Base-by-base conservation (phyloP, 2,329 filamentous ascomycete species). In the Fusarium sp. region DNA sequence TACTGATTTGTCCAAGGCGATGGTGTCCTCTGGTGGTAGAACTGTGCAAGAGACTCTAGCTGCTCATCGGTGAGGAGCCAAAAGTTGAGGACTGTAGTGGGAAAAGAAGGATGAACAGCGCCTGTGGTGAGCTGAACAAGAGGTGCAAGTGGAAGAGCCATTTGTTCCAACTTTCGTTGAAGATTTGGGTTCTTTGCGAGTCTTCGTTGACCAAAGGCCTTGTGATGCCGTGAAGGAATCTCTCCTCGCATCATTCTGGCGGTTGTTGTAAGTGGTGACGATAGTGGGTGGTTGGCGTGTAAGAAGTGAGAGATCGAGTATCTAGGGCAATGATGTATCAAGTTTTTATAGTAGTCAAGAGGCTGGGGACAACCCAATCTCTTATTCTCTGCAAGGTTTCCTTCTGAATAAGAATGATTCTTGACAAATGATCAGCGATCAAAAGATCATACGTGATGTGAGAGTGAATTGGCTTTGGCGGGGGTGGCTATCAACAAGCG, bases 11-110 rank as follows among this genome's bases (percentile, higher is more conserved):
- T 86, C 83, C 85, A 89, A n/a, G 79, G 77, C 65, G 83, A 83
- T 2, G 88, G 89, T 2, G 86, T 88, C 64, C 86, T 86, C 82
- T 94, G 92, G 82, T 93, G 91, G 83, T 94, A 94, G 81, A 92
- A 93, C 72, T 86, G 83, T 6, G 92, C 92, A 44, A 94, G 86
- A 59, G 84, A 83, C 82, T 94, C 92, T 60, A 94, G 89, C 81
- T 94, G 86, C 35, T 82, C 82, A 79, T 93, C 90, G 20, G 91
- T 94, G 41, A 94, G 86, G 36, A 94, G 89, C 87, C 91, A 93
- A 82, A 92, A 93, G 78, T 88, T 86, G 49, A 94, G 88, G 60
- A 94, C 84, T 7, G 89, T 92, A 25, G 78, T 76, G 3, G 92
- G 92, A 79, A 92, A 94, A 61, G 84, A 79, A 0, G 90, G 88